phyloP scores from a whole-genome alignment of 352 stramenopile species.

The Phytophthora brassicae region DNA sequence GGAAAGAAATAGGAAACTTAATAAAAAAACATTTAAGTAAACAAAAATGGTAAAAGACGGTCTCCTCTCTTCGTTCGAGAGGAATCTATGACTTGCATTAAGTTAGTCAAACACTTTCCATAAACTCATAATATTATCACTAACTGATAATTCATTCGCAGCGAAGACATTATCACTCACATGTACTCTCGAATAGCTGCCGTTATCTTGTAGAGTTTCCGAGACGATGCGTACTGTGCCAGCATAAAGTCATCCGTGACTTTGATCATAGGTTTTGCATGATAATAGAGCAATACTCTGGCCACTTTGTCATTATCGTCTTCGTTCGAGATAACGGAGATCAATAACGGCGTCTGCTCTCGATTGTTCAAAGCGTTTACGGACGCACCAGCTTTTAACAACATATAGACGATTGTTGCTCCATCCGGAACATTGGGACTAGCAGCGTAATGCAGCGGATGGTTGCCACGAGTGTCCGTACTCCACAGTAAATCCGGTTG shows the following conservation, averaged over 20 bases:
- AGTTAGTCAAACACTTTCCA: not conserved
- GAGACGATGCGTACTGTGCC: constrained; percentile 43
- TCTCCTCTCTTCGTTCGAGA: not conserved
- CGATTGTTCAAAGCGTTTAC: constrained; percentile 57
- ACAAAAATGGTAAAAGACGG: too few species aligned
- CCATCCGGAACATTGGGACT: constrained; percentile 37
- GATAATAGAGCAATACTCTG: constrained; percentile 53
- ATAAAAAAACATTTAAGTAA: too few species aligned
- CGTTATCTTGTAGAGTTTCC: constrained; percentile 48
- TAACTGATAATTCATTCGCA: constrained; percentile 5
- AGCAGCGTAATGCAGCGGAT: constrained; percentile 61
- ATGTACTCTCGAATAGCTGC: constrained; percentile 53
- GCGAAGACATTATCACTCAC: constrained; percentile 18
- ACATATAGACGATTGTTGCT: constrained; percentile 41
- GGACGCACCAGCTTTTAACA: constrained; percentile 51
- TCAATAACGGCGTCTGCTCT: constrained; percentile 51
- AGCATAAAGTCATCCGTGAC: constrained; percentile 52
- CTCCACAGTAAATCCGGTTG: constrained; percentile 42
- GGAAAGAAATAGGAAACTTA: too few species aligned
- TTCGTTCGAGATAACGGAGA: constrained; percentile 58
- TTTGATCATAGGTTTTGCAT: constrained; percentile 47
- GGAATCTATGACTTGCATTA: not conserved
- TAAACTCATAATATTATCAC: not conserved
- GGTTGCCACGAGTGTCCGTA: constrained; percentile 53
- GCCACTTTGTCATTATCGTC: constrained; percentile 49